Percentiles rank a stretch among this genome's conserved stretches.
Conservation (phyloP, 192 early-diverging fungal species). For the Jimgerdemannia flammicorona region DNA sequence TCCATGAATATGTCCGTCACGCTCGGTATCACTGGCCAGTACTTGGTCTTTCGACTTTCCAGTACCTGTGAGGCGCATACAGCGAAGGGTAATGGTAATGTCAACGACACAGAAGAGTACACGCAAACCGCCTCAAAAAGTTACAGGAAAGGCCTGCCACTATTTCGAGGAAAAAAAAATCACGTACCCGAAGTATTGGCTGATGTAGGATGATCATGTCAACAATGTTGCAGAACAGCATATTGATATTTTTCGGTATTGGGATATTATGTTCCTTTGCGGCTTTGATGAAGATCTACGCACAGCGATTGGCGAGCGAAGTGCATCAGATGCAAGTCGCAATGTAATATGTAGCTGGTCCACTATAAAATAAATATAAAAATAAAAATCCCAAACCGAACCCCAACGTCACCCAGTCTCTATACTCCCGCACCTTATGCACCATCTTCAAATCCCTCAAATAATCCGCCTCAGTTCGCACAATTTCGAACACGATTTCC, state of each 20-base stretch:
- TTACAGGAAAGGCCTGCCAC: no score
- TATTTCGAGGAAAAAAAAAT: background rate
- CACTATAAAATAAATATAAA: background rate
- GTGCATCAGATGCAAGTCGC: no score
- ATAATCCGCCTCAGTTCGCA: constrained; percentile 9
- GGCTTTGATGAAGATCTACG: constrained; percentile 10
- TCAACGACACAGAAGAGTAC: no score
- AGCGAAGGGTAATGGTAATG: no score
- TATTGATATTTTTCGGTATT: constrained; percentile 7
- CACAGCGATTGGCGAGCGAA: no score
- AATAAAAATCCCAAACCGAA: background rate
- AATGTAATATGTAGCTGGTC: background rate
- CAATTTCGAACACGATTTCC: constrained; percentile 14
- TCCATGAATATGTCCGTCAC: no score
- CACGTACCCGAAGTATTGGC: constrained; percentile 1
- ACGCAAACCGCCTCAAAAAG: no score
- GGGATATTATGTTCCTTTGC: background rate
- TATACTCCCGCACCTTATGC: constrained; percentile 6
- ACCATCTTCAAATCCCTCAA: constrained; percentile 5
- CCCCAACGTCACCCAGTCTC: background rate
- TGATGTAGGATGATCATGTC: constrained; percentile 10
- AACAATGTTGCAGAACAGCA: constrained; percentile 11
- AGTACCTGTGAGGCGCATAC: no score
- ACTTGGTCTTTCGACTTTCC: no score
- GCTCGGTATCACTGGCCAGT: no score